Base-by-base conservation (phyloP, 2,329 filamentous ascomycete species). In the Fusarium redolens region DNA sequence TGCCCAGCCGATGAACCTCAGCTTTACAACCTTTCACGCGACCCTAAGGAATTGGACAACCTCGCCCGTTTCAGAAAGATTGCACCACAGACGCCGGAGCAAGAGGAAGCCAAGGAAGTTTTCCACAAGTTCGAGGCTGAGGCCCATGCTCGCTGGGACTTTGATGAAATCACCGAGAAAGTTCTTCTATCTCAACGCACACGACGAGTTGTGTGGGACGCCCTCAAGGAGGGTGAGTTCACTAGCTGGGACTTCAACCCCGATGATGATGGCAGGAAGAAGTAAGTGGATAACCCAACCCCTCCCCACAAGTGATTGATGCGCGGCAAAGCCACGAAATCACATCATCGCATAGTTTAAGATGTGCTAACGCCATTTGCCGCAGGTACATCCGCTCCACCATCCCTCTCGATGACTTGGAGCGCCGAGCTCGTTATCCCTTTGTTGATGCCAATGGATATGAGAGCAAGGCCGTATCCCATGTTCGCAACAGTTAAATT, bases 211-310 rank as follows among this genome's bases (percentile, higher is more conserved):
- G 92, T 94, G 31, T 97, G 94, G 91, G 89, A 89, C 44, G 93
- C 95, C 1, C 86, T 98, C 72, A 93, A 90, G 79, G 83, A 91
- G 81, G 95, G 95, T 61, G 86, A 86, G 40, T 94, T 93, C 75
- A 92, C 93, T 43, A 89, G 91, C 79, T 98, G 95, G 95, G 95
- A 98, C 82, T 93, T 92, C 82, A 89, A 95, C 83, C 94, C 94
- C 1, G 83, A 87, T 6, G 90, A 93, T 73, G 89, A 93, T 77
- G 92, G 91, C 31, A 85, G 87, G 52, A 86, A 89, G 73, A 92
- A 92, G 86, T 91, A 84, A 82, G 87, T 83, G 30, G 25, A 54
- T 25, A 45, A 38, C 20, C 25, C 59, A 35, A 33, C 20, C 28
- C 22, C 35, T 47, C 41, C 37, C 38, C 54, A 44, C 74, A 18